phyloP scores from a whole-genome alignment of 2,329 filamentous ascomycete species.

The Metarhizium rileyi region DNA sequence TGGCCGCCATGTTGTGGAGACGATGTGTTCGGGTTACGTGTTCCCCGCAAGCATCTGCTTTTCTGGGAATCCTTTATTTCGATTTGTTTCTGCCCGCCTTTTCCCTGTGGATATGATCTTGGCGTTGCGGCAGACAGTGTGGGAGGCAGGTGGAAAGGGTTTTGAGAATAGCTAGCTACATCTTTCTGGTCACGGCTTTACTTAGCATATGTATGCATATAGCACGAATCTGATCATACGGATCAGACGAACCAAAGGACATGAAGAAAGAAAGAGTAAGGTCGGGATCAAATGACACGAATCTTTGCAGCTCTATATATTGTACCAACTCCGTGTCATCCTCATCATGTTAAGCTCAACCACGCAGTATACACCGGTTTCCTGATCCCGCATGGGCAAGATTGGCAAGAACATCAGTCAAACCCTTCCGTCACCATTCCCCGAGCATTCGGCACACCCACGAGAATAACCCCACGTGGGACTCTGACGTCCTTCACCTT shows the following conservation, averaged over 20 bases:
- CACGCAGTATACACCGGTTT: background rate
- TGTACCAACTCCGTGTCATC: background rate
- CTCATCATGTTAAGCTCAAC: background rate
- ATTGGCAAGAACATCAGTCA: slow-evolving; percentile 7
- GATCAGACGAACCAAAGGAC: background rate
- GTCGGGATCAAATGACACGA: background rate
- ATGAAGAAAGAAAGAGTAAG: background rate
- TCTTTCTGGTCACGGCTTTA: too few species aligned
- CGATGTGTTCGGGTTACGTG: too few species aligned
- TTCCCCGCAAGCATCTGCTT: background rate
- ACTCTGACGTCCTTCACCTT: slow-evolving; percentile 45
- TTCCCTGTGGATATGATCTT: too few species aligned
- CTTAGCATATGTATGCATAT: too few species aligned
- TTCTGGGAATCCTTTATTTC: background rate
- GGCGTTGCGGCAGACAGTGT: too few species aligned
- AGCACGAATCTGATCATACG: background rate
- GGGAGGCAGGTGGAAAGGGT: too few species aligned
- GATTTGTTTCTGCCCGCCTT: too few species aligned
- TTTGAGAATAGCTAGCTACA: too few species aligned
- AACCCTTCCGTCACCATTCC: slow-evolving; percentile 50
- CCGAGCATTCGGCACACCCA: slow-evolving; percentile 48
- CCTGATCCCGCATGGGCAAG: background rate
- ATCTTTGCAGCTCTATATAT: background rate
- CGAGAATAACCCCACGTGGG: slow-evolving; percentile 44
- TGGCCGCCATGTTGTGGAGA: too few species aligned